Conservation (phyloP, 176 grass and related monocot genomes). For the Typha latifolia region DNA sequence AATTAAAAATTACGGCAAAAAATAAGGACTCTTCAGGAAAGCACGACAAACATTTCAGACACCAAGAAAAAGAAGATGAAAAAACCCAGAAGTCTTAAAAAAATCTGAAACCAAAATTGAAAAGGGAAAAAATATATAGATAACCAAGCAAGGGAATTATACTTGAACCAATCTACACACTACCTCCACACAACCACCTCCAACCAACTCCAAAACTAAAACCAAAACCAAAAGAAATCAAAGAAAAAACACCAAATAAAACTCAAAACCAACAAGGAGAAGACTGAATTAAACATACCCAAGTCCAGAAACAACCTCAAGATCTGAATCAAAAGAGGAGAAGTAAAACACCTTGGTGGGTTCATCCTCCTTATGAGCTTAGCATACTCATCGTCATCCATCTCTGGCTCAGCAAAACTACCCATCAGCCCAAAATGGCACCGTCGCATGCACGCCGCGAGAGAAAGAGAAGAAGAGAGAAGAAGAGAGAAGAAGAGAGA, state of each 20-base stretch:
- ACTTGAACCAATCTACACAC: background rate
- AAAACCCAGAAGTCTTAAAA: no score
- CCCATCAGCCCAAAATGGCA: background rate
- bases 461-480: background rate
- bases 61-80: background rate
- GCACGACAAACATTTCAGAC: no score
- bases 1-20: no score
- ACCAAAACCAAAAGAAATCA: background rate
- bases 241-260: background rate
- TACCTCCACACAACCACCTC: background rate
- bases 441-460: background rate
- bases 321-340: background rate
- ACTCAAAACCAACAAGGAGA: background rate
- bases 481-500: background rate
- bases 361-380: constrained; percentile 86
- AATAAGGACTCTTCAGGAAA: background rate
- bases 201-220: background rate
- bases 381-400: constrained; percentile 61
- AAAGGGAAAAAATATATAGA: no score
- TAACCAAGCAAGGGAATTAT: background rate
- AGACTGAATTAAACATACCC: background rate
- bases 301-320: background rate
- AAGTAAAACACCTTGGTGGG: constrained; percentile 43
- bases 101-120: no score
- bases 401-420: constrained; percentile 9